Evolutionary conservation across 768 basidiomycete species (phyloP).

Genomic region (Suillus brevipes): DNA sequence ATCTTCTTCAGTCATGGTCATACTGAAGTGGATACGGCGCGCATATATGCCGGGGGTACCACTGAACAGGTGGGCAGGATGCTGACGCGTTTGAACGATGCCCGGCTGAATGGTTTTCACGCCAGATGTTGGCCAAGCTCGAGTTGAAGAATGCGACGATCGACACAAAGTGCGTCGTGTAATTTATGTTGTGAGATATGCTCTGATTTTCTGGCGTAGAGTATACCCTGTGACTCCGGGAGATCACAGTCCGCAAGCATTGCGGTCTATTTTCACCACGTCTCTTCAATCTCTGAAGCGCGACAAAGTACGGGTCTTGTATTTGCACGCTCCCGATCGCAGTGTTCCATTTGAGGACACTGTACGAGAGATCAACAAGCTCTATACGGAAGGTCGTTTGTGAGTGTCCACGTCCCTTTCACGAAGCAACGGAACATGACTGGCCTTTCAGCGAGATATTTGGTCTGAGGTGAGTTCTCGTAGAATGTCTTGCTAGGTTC

Average conservation of each 20-base stretch:
- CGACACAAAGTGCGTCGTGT: slow-evolving; percentile 46
- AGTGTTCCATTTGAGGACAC: slow-evolving; percentile 59
- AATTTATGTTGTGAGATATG: background rate
- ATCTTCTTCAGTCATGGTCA: slow-evolving; percentile 43
- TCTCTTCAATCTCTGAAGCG: slow-evolving; percentile 48
- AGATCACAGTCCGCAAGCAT: slow-evolving; percentile 38
- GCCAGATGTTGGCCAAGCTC: slow-evolving; percentile 41
- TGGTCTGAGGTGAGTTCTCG: slow-evolving; percentile 40
- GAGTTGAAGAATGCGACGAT: slow-evolving; percentile 41
- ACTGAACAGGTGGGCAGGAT: slow-evolving; percentile 50
- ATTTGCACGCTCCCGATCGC: slow-evolving; percentile 62
- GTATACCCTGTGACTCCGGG: slow-evolving; percentile 43
- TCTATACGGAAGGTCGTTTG: slow-evolving; percentile 61
- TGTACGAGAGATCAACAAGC: slow-evolving; percentile 49
- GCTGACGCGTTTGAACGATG: background rate
- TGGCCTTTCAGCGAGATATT: slow-evolving; percentile 46
- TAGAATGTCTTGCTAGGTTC: background rate
- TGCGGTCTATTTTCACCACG: slow-evolving; percentile 45
- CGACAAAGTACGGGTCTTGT: slow-evolving; percentile 51
- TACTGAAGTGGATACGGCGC: slow-evolving; percentile 51
- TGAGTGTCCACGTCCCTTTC: slow-evolving; percentile 24
- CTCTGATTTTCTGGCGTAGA: slow-evolving; percentile 24
- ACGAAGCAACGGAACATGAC: background rate
- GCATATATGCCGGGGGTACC: slow-evolving; percentile 52
- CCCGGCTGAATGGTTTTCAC: background rate